These are phyloP conservation scores for Eucalyptus pauciflora DNA, from an alignment of 345 rosid species.

Conservation along the genomic window DNA sequence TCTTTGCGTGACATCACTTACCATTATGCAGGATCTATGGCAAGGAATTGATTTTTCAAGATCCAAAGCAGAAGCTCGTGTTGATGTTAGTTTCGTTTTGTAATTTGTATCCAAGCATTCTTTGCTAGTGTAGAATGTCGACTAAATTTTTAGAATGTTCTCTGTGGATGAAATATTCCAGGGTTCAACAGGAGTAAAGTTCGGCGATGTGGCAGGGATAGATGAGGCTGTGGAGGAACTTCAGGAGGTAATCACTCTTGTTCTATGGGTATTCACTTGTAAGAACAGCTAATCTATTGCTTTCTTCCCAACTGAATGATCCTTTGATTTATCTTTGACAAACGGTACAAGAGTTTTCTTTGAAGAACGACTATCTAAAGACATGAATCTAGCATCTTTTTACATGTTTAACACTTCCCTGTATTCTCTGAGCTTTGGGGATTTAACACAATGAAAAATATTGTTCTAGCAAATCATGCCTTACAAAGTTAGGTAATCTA, in stretches of 20 bases:
- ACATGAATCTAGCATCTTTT: neutral
- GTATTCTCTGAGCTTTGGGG: neutral
- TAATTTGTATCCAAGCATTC: neutral
- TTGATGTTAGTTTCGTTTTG: conserved; percentile 54
- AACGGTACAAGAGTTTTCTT: neutral
- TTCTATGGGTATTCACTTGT: neutral
- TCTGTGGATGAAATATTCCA: conserved; percentile 10
- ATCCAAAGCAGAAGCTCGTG: conserved; percentile 98
- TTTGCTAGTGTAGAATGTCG: neutral
- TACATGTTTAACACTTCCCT: neutral
- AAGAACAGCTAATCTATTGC: neutral
- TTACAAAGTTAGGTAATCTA: neutral
- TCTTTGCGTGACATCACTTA: neutral
- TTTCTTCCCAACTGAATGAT: neutral
- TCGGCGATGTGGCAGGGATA: conserved; percentile 90
- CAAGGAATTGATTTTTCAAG: conserved; percentile 94
- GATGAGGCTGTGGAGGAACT: conserved; percentile 98
- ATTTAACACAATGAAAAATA: neutral
- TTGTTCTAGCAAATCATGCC: neutral
- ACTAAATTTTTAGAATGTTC: conserved; percentile 1
- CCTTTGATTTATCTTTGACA: neutral
- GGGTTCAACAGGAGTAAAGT: conserved; percentile 95
- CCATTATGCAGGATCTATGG: conserved; percentile 70
- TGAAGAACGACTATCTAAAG: neutral
- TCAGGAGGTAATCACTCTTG: conserved; percentile 59